phyloP scores from a whole-genome alignment of 176 grass and related monocot genomes.

The Sorghum bicolor region Sorghum_bicolor_NCBIv3 NC_012877.2:59599501-59600000 shows the following conservation, averaged over 20 bases:
- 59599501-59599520: too few species aligned
- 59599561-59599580: neutral
- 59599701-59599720: conserved; percentile 63
- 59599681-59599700: conserved; percentile 81
- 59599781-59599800: conserved; percentile 68
- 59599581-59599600: conserved; percentile 66
- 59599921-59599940: neutral
- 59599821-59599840: conserved; percentile 12
- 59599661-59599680: conserved; percentile 67
- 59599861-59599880: too few species aligned
- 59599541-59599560: neutral
- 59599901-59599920: too few species aligned
- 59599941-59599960: neutral
- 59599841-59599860: too few species aligned
- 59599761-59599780: conserved; percentile 64
- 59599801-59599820: conserved; percentile 85
- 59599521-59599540: too few species aligned
- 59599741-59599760: conserved; percentile 52
- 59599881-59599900: too few species aligned
- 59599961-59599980: conserved; percentile 73
- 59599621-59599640: conserved; percentile 81
- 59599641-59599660: conserved; percentile 59
- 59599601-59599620: conserved; percentile 85
- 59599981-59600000: conserved; percentile 85
- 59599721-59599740: conserved; percentile 78